Evolutionary conservation across 2,329 filamentous ascomycete genomes (phyloP), one percentile per base, ranked within the genome.

Genomic region (Rutstroemia sydowiana): DNA sequence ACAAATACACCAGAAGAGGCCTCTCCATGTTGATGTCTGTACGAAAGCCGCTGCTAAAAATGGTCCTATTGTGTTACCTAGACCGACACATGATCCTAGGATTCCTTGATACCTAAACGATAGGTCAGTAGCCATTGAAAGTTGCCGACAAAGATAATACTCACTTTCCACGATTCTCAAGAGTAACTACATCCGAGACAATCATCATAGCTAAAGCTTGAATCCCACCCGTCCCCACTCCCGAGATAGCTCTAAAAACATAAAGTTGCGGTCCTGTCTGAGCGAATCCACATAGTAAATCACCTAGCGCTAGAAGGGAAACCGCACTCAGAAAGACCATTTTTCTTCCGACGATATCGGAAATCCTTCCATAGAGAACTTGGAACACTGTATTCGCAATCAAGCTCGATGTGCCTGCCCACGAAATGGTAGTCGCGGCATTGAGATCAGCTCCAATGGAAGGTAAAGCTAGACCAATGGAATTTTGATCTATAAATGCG

Each of bases 351-450:
- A 82, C 74, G 1, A 83, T 76, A 63, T 84, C 79, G 0, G 79
- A 82, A 3, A 83, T 59, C 2, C 79, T 73, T 18, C 81, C 81
- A 61, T 84, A 84, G 0, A 85, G 71, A 54, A 84, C 78, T 57
- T 82, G 81, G 57, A 84, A 85, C 31, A 78, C 75, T 0, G 82
- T 84, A 53, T 77, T 78, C 28, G 76, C 76, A 42, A 81, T 74
- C 41, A 81, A 64, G 3, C 72, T 71, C 8, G 75, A 73, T 0
- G 75, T 78, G 6, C 75, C 75, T 1, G 74, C 74, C 77, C 76
- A 79, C 1, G 74, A 71, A 43, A 82, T 82, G 2, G 75, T 75
- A n/a, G 69, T 69, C 55, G 68, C 66, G 1, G 70, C 70, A 52
- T 65, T 57, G 18, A 66, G 68, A 49, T 79, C 73, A 47, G 68